These are phyloP conservation scores for Hortaea werneckii DNA, from an alignment of 2,329 filamentous ascomycete genomes.

Conservation along the genomic window DNA sequence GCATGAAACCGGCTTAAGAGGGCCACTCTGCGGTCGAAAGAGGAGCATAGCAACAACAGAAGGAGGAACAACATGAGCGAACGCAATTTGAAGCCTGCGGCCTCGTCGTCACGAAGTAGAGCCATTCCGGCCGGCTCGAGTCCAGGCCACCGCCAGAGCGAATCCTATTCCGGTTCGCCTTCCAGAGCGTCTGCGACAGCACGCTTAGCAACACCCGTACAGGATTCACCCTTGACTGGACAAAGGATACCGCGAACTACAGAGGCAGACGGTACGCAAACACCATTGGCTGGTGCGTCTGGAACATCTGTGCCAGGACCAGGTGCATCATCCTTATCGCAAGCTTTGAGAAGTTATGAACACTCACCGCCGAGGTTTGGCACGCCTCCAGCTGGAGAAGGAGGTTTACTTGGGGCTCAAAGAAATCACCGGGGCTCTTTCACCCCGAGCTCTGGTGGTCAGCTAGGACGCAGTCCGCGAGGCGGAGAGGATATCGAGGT, in stretches of 20 bases:
- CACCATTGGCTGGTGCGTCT: conserved; percentile 53
- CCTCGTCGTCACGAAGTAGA: not conserved
- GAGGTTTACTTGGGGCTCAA: conserved; percentile 32
- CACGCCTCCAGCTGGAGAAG: conserved; percentile 43
- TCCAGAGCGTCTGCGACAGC: conserved; percentile 35
- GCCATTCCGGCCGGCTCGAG: not conserved
- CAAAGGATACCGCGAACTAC: conserved; percentile 9
- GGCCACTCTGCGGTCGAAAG: not conserved
- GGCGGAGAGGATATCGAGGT: conserved; percentile 85
- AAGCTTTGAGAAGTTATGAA: conserved; percentile 70
- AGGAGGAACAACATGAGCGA: not conserved
- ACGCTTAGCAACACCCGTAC: conserved; percentile 19
- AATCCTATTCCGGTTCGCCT: conserved; percentile 23
- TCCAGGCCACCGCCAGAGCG: not conserved
- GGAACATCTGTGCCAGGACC: conserved; percentile 57
- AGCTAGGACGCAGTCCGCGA: conserved; percentile 39
- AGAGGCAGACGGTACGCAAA: conserved; percentile 46
- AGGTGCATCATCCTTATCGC: conserved; percentile 77
- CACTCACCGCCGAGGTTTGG: conserved; percentile 61
- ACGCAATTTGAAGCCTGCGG: not conserved
- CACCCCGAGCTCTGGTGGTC: conserved; percentile 49
- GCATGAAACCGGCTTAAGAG: not conserved
- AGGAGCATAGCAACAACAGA: not conserved
- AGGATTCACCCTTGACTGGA: conserved; percentile 12
- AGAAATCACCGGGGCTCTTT: conserved; percentile 79